A percentile compares a stretch with the other conserved stretches of the same genome.
Conservation (phyloP, 2,329 filamentous ascomycete genomes). For the Aspergillus terreus region DNA sequence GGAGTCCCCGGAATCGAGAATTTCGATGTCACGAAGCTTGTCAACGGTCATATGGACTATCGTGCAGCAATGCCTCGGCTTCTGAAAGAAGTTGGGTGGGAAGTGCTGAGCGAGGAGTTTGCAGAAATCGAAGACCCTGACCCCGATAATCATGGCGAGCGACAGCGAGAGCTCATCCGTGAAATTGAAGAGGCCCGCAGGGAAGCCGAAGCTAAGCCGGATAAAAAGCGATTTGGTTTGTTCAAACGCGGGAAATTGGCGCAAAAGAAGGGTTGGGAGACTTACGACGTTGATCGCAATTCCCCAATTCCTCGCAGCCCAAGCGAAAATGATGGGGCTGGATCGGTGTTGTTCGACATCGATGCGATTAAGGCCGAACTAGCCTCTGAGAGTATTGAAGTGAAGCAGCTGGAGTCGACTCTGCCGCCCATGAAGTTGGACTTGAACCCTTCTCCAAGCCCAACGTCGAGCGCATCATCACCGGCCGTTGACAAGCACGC, state of each 20-base stretch:
- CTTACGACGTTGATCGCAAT: constrained; percentile 67
- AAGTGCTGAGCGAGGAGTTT: constrained; percentile 89
- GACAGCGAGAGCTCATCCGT: constrained; percentile 88
- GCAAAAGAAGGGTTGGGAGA: constrained; percentile 88
- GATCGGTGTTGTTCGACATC: constrained; percentile 80
- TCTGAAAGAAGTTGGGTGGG: constrained; percentile 83
- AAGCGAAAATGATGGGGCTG: constrained; percentile 25
- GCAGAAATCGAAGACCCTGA: constrained; percentile 96
- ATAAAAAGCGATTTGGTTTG: constrained; percentile 68
- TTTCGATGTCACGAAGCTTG: constrained; percentile 77
- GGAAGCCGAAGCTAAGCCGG: constrained; percentile 75
- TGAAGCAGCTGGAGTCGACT: constrained; percentile 82
- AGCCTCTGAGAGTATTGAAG: constrained; percentile 65
- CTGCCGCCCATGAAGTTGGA: constrained; percentile 85
- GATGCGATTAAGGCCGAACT: constrained; percentile 89
- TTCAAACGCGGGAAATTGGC: constrained; percentile 73
- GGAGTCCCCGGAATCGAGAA: constrained; percentile 81
- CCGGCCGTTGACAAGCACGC: constrained; percentile 34
- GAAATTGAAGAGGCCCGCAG: constrained; percentile 94
- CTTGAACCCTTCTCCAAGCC: constrained; percentile 33
- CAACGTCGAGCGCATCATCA: constrained; percentile 16
- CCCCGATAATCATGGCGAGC: constrained; percentile 81
- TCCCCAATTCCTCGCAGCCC: constrained; percentile 26
- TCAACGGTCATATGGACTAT: constrained; percentile 95
- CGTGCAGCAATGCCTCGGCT: constrained; percentile 86